Evolutionary conservation across 768 basidiomycete genomes (phyloP).

Genomic region (Mycena albidolilacea): DNA sequence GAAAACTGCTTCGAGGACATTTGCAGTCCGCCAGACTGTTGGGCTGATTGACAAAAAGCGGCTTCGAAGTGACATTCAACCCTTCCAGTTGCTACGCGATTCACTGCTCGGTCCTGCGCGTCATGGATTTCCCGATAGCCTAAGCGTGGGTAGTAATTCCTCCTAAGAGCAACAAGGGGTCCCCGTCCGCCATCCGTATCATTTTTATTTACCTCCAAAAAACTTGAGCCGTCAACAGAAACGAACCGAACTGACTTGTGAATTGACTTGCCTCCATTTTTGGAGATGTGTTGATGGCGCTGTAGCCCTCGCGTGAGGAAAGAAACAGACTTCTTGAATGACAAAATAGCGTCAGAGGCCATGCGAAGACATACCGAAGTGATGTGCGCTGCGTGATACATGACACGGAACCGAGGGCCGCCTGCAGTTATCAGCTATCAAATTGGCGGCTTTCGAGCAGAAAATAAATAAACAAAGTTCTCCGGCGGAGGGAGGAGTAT

Average conservation of each 20-base stretch:
- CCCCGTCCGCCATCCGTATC: not conserved
- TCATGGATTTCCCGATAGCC: not conserved
- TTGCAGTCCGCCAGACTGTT: too few relatives aligned
- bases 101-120: too few relatives aligned
- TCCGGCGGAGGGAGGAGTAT: too few relatives aligned
- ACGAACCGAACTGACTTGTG: not conserved
- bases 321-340: not conserved
- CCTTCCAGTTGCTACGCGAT: too few relatives aligned
- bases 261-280: not conserved
- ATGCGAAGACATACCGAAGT: not conserved
- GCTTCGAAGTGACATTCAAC: too few relatives aligned
- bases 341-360: not conserved
- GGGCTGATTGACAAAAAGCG: too few relatives aligned
- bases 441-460: not conserved
- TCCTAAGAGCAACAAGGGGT: not conserved
- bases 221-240: not conserved
- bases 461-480: too few relatives aligned
- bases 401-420: not conserved
- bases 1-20: too few relatives aligned
- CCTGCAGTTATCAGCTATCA: not conserved
- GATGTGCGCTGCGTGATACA: not conserved
- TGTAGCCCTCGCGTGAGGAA: not conserved
- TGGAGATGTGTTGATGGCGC: not conserved
- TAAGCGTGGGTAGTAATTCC: not conserved
- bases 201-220: not conserved